Conservation (phyloP, 1,284 basidiomycete species). For the Fistulina hepatica region DNA sequence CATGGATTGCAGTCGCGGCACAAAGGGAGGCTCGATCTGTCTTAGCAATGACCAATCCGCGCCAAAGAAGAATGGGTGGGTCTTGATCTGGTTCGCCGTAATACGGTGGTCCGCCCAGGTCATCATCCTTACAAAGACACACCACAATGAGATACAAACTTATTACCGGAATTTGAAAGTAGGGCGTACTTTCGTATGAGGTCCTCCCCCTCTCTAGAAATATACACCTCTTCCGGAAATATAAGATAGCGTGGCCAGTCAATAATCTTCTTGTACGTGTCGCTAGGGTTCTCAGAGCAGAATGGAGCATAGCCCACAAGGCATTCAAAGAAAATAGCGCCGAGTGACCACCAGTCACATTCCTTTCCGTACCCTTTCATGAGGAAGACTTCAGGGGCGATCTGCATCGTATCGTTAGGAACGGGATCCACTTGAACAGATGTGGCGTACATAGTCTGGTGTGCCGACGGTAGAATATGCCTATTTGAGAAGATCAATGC, state of each 20-base stretch:
- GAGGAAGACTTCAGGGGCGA: conserved; percentile 96
- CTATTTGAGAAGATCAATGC: conserved; percentile 26
- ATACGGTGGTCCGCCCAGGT: conserved; percentile 75
- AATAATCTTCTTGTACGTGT: conserved; percentile 98
- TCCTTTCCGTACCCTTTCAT: conserved; percentile 98
- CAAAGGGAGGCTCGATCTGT: conserved; percentile 91
- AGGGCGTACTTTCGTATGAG: conserved; percentile 64
- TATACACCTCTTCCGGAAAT: conserved; percentile 95
- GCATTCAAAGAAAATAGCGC: conserved; percentile 98
- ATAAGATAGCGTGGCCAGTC: conserved; percentile 86
- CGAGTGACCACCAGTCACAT: conserved; percentile 97
- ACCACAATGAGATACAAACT: too few species aligned
- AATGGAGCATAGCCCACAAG: conserved; percentile 95
- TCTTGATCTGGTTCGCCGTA: conserved; percentile 82
- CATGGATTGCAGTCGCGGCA: conserved; percentile 84
- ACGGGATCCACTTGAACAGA: neutral
- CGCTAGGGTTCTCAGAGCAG: conserved; percentile 95
- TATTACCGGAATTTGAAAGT: conserved; percentile 3
- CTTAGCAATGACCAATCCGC: conserved; percentile 91
- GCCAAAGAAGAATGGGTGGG: conserved; percentile 93
- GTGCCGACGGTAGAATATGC: conserved; percentile 97
- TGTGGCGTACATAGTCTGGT: conserved; percentile 52
- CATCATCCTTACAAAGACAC: conserved; percentile 59
- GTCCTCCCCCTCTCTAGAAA: conserved; percentile 88
- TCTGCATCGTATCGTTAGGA: conserved; percentile 40